phyloP scores from a whole-genome alignment of 768 basidiomycete genomes.

The Lentinus tigrinus region DNA sequence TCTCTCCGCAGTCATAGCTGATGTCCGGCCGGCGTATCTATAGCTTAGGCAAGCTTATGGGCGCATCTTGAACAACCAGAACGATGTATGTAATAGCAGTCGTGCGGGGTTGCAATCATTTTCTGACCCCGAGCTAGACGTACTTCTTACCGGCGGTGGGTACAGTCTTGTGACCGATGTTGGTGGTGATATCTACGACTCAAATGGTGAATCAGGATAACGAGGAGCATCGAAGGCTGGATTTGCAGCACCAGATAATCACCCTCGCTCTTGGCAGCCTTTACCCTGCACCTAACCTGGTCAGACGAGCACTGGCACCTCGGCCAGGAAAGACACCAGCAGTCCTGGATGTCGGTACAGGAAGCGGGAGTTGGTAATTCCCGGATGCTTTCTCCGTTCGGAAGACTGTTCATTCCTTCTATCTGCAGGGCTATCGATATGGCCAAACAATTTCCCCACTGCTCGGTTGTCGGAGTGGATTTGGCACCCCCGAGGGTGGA shows the following conservation, averaged over 20 bases:
- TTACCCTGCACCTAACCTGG: constrained; percentile 27
- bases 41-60: constrained; percentile 30
- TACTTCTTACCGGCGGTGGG: constrained; percentile 32
- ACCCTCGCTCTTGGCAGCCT: constrained; percentile 27
- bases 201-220: constrained; percentile 22
- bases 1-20: background rate
- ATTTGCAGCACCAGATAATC: constrained; percentile 32
- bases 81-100: constrained; percentile 25
- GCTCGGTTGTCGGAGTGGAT: constrained; percentile 35
- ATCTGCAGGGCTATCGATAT: constrained; percentile 33
- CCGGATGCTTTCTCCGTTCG: background rate
- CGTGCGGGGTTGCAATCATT: background rate
- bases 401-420: background rate
- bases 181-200: background rate
- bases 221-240: constrained; percentile 32
- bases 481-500: constrained; percentile 29
- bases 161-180: background rate
- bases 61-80: constrained; percentile 29
- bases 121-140: constrained; percentile 18
- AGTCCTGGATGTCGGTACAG: constrained; percentile 32
- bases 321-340: constrained; percentile 24
- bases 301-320: constrained; percentile 29
- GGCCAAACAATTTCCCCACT: constrained; percentile 33
- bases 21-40: background rate
- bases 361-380: constrained; percentile 34